Conservation (phyloP, 1,284 basidiomycete species). For the Athelia sp. region DNA sequence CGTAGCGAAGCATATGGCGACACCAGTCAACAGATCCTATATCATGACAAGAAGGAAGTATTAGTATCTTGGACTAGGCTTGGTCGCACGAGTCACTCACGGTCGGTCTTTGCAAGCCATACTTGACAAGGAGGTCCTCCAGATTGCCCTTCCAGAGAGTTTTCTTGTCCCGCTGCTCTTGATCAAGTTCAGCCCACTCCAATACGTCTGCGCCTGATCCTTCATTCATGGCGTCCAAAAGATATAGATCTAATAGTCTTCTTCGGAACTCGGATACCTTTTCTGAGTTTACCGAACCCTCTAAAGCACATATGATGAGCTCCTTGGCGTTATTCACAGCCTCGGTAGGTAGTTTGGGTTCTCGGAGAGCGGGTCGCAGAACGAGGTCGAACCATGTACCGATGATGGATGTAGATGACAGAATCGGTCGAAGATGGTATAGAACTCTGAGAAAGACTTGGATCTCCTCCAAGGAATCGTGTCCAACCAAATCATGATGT, state of each 20-base stretch:
- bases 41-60: slow-evolving; percentile 7
- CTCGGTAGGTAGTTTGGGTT: slow-evolving; percentile 56
- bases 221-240: slow-evolving; percentile 71
- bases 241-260: slow-evolving; percentile 65
- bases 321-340: slow-evolving; percentile 66
- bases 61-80: slow-evolving; percentile 8
- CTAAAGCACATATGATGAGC: slow-evolving; percentile 57
- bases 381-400: slow-evolving; percentile 76
- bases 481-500: slow-evolving; percentile 58
- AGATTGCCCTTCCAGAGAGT: slow-evolving; percentile 71
- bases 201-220: slow-evolving; percentile 65
- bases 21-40: slow-evolving; percentile 62
- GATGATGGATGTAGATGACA: slow-evolving; percentile 61
- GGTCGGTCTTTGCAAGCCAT: slow-evolving; percentile 54
- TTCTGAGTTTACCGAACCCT: slow-evolving; percentile 41
- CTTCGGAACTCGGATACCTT: slow-evolving; percentile 61
- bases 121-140: slow-evolving; percentile 64
- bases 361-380: slow-evolving; percentile 68
- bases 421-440: slow-evolving; percentile 52
- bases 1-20: slow-evolving; percentile 53
- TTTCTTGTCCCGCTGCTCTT: slow-evolving; percentile 52
- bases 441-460: slow-evolving; percentile 65
- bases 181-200: slow-evolving; percentile 64
- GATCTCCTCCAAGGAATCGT: slow-evolving; percentile 51
- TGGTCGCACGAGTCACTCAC: slow-evolving; percentile 34